Evolutionary conservation across 305 asterid species (phyloP), one percentile per base, ranked within the genome.

Genomic region (Rubia peregrina): DNA sequence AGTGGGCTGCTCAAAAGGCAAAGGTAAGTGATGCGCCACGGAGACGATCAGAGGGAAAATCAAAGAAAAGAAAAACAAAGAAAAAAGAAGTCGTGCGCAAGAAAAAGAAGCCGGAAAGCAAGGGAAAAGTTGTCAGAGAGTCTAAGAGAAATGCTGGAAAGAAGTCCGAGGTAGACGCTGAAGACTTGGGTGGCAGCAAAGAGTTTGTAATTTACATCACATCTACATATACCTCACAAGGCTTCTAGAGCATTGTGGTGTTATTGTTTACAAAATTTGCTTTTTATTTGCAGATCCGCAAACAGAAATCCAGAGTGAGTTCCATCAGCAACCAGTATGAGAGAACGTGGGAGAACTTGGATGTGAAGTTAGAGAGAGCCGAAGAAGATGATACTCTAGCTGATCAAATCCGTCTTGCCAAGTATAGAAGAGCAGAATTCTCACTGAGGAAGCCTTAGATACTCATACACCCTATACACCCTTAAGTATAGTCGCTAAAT

Each of bases 381-480:
- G 83, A 81, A 65, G 79, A 74, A 43, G 80, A 77, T 41, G 83
- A 80, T 65, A 78, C 95, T 17, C 85, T 90, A 16, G 95, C 88
- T n/a, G 95, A 93, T 78, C 95, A 90, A 84, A 90, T 92, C 75
- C 90, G 85, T 65, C 71, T 72, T 61, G 98, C 97, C 53, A 92
- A 92, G 81, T 80, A 70, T 68, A 84, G 73, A 73, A 86, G 85
- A 77, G 80, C 82, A 7, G 78, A 85, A 77, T 75, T 71, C 61
- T 76, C 26, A 75, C 78, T 75, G 59, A 76, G 77, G 73, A 71
- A 67, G 77, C 74, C 59, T 78, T 61, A 72, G 26, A 64, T n/a
- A 61, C 33, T 11, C 64, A n/a, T n/a, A n/a, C n/a, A n/a, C n/a
- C n/a, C n/a, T n/a, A n/a, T 61, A 64, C 49, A 33, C 30, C 21